Base-by-base conservation (phyloP, 257 asterid species). In the Dorcoceras hygrometricum region DNA sequence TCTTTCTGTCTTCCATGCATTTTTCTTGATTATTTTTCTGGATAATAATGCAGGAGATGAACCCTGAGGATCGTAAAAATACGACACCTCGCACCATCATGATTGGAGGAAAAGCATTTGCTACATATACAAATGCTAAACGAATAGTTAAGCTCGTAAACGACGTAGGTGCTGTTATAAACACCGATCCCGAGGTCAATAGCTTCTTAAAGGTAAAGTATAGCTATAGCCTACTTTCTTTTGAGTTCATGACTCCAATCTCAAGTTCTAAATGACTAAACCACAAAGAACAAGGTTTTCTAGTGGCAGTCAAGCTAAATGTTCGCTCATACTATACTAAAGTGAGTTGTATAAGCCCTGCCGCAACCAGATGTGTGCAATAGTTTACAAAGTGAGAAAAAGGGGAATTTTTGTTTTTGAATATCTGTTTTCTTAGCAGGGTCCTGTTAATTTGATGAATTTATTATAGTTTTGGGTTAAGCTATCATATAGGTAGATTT, bases 71-170 rank as follows among this genome's bases (percentile, higher is more conserved):
- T 34, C 91, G 96, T 59, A 80, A 85, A 76, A 79, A 76, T 16
- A 77, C 87, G 19, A 90, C 97, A 57, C 82, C 96, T 22, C 99
- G 99, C 28, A 94, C 99, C 31, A 83, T 90, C 81, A 90, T 94
- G 99, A 78, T 94, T 51, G 99, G 99, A 48, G 99, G 99, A 77
- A 94, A 94, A 87, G 99, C 99, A 26, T 94, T 94, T 70, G 97
- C 99, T 4, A 94, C 99, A 24, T 94, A 94, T 71, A 87, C 96
- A 69, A 94, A 94, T 71, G 99, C 99, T 62, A 94, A 88, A 81
- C 79, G 96, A 76, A 94, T 94, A 75, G 97, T 94, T 56, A 94
- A 90, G 85, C 96, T 94, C 57, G 99, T 94, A 57, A 83, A 84
- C 64, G 99, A 94, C 75, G 99, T 94, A 71, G 97, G 99, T 53